Percentiles rank a stretch among this genome's conserved stretches.
Conservation (phyloP, 306 rosid genomes). For the Fragaria iinumae region DNA sequence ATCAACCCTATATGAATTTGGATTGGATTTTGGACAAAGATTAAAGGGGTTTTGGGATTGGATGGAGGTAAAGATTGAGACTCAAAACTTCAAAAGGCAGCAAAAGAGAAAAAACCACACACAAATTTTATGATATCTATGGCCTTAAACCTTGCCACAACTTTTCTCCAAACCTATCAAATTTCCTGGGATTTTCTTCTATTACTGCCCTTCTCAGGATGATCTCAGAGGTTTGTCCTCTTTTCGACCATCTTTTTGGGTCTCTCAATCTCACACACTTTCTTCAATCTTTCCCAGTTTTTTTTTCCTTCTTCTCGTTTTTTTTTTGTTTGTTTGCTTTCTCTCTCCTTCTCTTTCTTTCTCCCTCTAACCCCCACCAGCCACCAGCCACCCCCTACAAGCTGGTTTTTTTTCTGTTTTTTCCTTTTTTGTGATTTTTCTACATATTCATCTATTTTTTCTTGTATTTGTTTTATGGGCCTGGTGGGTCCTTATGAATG, state of each 20-base stretch:
- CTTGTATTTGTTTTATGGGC: neutral
- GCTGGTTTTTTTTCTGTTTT: slow-evolving; percentile 29
- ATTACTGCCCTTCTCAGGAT: slow-evolving; percentile 76
- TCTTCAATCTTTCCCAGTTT: slow-evolving; percentile 12
- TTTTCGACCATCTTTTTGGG: slow-evolving; percentile 77
- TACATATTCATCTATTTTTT: neutral
- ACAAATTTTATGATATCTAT: neutral
- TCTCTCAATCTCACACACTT: slow-evolving; percentile 27
- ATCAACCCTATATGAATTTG: neutral
- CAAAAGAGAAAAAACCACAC: slow-evolving; percentile 46
- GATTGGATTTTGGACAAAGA: slow-evolving; percentile 21
- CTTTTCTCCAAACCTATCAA: neutral
- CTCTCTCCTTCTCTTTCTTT: slow-evolving; percentile 26
- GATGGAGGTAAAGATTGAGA: slow-evolving; percentile 39
- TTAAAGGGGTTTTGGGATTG: slow-evolving; percentile 21
- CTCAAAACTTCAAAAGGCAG: slow-evolving; percentile 64
- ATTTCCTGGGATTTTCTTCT: slow-evolving; percentile 9
- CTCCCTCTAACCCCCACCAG: slow-evolving; percentile 55
- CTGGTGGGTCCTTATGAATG: slow-evolving; percentile 19
- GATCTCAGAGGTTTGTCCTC: slow-evolving; percentile 78
- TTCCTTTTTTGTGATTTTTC: neutral
- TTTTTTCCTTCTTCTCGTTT: slow-evolving; percentile 20
- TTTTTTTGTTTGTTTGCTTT: slow-evolving; percentile 27
- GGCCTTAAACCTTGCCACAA: neutral
- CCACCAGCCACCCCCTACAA: slow-evolving; percentile 38